Percentiles rank a stretch among this genome's conserved stretches.
Conservation (phyloP, 495 filamentous ascomycete species). For the Monascus purpureus region DNA sequence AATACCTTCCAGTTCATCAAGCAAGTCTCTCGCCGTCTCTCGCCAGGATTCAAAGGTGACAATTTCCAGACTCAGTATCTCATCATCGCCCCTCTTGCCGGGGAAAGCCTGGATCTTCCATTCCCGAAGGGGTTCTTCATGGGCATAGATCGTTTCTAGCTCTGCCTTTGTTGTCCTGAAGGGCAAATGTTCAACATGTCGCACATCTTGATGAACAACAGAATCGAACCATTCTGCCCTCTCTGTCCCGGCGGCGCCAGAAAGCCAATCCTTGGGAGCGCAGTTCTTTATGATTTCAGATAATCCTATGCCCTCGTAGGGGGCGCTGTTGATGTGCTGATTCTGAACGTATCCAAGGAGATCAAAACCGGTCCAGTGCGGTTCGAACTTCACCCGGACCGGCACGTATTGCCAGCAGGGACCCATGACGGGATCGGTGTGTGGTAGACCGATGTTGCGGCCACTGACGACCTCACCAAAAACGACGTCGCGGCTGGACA, state of each 20-base stretch:
- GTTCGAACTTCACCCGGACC: conserved; percentile 7
- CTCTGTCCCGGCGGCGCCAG: conserved; percentile 4
- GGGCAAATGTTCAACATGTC: conserved; percentile 22
- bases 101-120: conserved; percentile 32
- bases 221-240: conserved; percentile 6
- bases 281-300: conserved; percentile 3
- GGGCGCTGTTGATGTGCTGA: conserved; percentile 5
- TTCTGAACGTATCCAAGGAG: conserved; percentile 8
- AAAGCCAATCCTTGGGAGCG: neutral
- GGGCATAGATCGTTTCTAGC: conserved; percentile 29
- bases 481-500: conserved; percentile 26
- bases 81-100: conserved; percentile 6
- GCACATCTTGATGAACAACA: conserved; percentile 18
- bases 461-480: conserved; percentile 39
- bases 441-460: conserved; percentile 19
- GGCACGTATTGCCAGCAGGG: conserved; percentile 13
- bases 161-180: conserved; percentile 12
- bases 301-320: conserved; percentile 5
- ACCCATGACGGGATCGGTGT: conserved; percentile 19
- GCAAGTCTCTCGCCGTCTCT: conserved; percentile 12
- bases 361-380: conserved; percentile 9
- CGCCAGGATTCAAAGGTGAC: conserved; percentile 28
- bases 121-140: conserved; percentile 28
- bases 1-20: conserved; percentile 4
- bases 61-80: conserved; percentile 26